phyloP scores from a whole-genome alignment of 2,329 filamentous ascomycete genomes.

The Phialocephala subalpina region DNA sequence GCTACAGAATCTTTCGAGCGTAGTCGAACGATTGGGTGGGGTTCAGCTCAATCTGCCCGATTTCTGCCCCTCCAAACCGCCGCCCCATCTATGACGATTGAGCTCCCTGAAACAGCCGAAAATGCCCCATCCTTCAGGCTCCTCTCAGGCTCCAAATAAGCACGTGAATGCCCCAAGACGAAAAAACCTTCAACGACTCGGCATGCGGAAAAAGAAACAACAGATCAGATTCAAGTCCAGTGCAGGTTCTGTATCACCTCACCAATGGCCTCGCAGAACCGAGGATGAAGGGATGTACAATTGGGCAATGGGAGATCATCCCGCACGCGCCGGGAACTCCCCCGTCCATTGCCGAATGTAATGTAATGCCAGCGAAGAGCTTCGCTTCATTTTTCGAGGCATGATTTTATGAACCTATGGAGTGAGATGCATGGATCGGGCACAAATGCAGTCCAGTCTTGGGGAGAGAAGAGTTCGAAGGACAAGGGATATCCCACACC shows the following conservation, averaged over 20 bases:
- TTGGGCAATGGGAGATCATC: slow-evolving; percentile 8
- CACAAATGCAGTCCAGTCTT: slow-evolving; percentile 6
- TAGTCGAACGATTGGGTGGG: slow-evolving; percentile 8
- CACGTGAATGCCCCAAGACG: not conserved
- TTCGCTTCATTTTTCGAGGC: not conserved
- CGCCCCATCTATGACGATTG: not conserved
- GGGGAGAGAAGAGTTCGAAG: not conserved
- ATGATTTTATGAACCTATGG: not conserved
- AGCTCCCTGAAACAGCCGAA: not conserved
- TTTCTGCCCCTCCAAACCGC: not conserved
- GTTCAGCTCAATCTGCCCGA: not conserved
- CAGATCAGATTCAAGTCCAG: not conserved
- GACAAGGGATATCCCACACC: slow-evolving; percentile 3
- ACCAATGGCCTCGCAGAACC: not conserved
- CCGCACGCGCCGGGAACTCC: not conserved
- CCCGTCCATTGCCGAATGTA: not conserved
- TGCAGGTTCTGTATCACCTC: not conserved
- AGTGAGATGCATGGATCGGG: slow-evolving; percentile 10
- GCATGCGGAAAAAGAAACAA: slow-evolving; percentile 2
- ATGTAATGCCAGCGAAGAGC: slow-evolving; percentile 4
- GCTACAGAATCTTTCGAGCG: not conserved
- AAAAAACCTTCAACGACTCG: not conserved
- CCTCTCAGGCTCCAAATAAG: not conserved
- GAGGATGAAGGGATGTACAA: slow-evolving; percentile 1
- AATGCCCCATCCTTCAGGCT: not conserved